Base-by-base conservation (phyloP, 164 flowering plant species). In the Umbellularia californica region DNA sequence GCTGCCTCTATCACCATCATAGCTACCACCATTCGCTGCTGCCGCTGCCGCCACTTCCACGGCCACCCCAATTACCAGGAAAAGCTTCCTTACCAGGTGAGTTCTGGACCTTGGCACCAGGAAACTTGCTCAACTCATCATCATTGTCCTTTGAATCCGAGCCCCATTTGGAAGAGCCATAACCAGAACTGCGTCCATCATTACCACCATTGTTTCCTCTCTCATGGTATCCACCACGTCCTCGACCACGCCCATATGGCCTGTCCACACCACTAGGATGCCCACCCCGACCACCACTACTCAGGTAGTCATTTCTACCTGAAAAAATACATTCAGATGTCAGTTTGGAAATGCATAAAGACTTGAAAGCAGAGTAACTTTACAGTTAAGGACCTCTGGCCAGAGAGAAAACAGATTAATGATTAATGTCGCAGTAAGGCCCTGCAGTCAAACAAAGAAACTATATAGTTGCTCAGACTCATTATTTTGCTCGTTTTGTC, bases 61-160 rank as follows among this genome's bases (percentile, higher is more conserved):
- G 14, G 17, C 67, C 67, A 64, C 76, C 79, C 41, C 73, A 71
- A 20, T 58, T 63, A 50, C 92, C 90, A 68, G 92, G 87, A 73
- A 88, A 87, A 62, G 91, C 87, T 75, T 88, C 97, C 79, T 77
- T 80, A 27, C 91, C 92, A 2, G 93, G 92, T 7, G 93, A 88
- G 58, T 87, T 88, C 69, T 86, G 88, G 41, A 84, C 88, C 74
- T 80, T 83, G 10, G 84, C 81, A 72, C 87, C 87, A 19, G 85
- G 83, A 72, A 90, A 90, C 55, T 65, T 87, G 68, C 87, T 82
- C 90, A 87, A 84, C 24, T 89, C 85, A 71, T 79, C 85, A 65
- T 81, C 85, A 50, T 87, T 85, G 10, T 84, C 88, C 72, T 84
- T 87, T 52, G 83, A 30, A 50, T 47, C 80, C 22, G 86, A 86